phyloP scores from a whole-genome alignment of 352 stramenopile species.

The Saprolegnia diclina region DNA sequence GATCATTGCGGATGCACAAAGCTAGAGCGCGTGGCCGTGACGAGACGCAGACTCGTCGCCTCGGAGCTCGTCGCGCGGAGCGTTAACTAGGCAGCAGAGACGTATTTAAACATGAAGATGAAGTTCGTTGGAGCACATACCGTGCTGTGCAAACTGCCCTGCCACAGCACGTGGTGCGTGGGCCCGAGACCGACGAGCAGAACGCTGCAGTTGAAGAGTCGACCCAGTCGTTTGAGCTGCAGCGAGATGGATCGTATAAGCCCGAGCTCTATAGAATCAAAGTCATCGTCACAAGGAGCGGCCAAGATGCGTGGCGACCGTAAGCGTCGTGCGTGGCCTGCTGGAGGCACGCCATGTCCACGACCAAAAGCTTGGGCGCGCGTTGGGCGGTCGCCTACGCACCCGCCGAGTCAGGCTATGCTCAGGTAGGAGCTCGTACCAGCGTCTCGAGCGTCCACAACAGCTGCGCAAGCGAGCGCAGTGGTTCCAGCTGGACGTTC shows the following conservation, averaged over 20 bases:
- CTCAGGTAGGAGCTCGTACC: not conserved
- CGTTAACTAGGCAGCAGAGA: not conserved
- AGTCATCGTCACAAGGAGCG: too few relatives aligned
- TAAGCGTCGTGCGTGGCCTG: not conserved
- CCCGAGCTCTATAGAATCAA: not conserved
- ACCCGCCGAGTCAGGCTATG: not conserved
- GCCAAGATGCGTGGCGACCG: not conserved
- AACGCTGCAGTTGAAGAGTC: not conserved
- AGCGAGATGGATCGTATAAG: not conserved
- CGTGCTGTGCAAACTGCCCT: not conserved
- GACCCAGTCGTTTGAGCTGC: not conserved
- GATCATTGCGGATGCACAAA: conserved; percentile 1
- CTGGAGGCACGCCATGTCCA: not conserved
- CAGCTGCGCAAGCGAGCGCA: not conserved
- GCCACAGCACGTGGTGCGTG: not conserved
- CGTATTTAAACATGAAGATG: not conserved
- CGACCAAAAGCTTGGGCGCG: not conserved
- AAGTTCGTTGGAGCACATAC: not conserved
- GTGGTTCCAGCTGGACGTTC: not conserved
- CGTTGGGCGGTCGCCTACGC: not conserved
- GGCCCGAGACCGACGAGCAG: not conserved
- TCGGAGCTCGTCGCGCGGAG: not conserved
- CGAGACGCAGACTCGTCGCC: not conserved
- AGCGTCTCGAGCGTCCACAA: not conserved
- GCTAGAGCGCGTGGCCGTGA: not conserved